A percentile compares a stretch with the other conserved stretches of the same genome.
phyloP scores from a whole-genome alignment of 768 basidiomycete genomes.

The Serendipita sp. region DNA sequence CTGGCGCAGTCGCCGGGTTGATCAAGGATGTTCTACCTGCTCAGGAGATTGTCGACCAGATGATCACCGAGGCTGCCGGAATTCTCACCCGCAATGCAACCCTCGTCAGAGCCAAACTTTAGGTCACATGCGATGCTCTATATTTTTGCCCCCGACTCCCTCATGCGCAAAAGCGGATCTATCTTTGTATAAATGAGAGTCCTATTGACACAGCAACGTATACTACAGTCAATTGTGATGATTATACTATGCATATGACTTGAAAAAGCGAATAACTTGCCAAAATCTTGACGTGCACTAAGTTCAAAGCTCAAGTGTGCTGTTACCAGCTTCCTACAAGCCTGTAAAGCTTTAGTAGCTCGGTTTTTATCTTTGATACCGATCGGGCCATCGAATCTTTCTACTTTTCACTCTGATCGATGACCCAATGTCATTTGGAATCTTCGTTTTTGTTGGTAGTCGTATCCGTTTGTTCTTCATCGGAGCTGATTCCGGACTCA shows the following conservation, averaged over 20 bases:
- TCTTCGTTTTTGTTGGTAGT: neutral
- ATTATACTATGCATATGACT: too few relatives aligned
- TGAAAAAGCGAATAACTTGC: too few relatives aligned
- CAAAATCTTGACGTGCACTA: too few relatives aligned
- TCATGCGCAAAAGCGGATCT: neutral
- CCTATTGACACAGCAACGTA: constrained; percentile 2
- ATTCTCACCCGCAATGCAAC: constrained; percentile 31
- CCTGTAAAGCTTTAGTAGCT: too few relatives aligned
- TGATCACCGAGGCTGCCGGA: constrained; percentile 57
- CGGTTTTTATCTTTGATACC: too few relatives aligned
- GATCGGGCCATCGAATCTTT: too few relatives aligned
- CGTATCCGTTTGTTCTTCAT: neutral
- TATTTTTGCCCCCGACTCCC: neutral
- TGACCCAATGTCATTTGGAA: too few relatives aligned
- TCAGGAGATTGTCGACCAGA: constrained; percentile 63
- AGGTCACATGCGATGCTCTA: constrained; percentile 23
- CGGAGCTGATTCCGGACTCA: too few relatives aligned
- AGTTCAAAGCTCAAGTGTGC: too few relatives aligned
- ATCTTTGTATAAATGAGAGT: neutral
- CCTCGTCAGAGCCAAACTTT: constrained; percentile 29
- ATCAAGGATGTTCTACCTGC: constrained; percentile 59
- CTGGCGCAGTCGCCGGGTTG: constrained; percentile 59
- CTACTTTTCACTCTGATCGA: too few relatives aligned
- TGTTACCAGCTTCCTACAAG: too few relatives aligned
- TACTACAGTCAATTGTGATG: neutral